Percentiles rank a stretch among this genome's conserved stretches.
phyloP scores from a whole-genome alignment of 1,284 basidiomycete genomes.

The Porogramme epimiltina region DNA sequence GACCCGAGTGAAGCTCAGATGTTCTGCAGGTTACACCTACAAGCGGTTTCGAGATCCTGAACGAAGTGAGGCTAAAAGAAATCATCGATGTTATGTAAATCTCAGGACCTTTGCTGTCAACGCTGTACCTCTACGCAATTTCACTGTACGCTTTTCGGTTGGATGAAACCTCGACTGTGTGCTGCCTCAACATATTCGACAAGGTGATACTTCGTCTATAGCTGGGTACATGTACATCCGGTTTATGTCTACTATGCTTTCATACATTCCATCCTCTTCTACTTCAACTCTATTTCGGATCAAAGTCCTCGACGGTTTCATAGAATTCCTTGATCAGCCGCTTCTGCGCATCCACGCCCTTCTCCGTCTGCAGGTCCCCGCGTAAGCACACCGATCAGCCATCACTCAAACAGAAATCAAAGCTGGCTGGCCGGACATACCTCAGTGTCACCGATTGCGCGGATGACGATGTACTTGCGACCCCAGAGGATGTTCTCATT shows the following conservation, averaged over 20 bases:
- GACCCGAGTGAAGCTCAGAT: background rate
- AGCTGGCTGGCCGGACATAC: conserved; percentile 37
- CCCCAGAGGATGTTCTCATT: conserved; percentile 77
- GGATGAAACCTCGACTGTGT: background rate
- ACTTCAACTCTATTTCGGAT: conserved; percentile 36
- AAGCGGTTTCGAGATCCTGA: conserved; percentile 1
- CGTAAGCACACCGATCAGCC: background rate
- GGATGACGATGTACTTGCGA: conserved; percentile 85
- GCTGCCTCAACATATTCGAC: too few relatives aligned
- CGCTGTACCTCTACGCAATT: conserved; percentile 4
- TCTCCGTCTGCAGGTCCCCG: conserved; percentile 54
- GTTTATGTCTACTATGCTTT: too few relatives aligned
- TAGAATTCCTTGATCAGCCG: conserved; percentile 87
- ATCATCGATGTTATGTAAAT: conserved; percentile 5
- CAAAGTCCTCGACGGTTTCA: conserved; percentile 74
- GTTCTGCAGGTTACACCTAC: background rate
- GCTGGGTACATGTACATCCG: too few relatives aligned
- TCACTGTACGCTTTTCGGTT: background rate
- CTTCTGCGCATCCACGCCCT: conserved; percentile 71
- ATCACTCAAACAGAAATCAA: background rate
- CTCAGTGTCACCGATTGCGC: conserved; percentile 61
- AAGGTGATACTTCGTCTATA: too few relatives aligned
- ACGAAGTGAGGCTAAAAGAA: conserved; percentile 7
- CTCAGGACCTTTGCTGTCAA: conserved; percentile 1
- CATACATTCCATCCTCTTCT: too few relatives aligned